Base-by-base conservation (phyloP, 495 filamentous ascomycete species). In the Podospora didyma region DNA sequence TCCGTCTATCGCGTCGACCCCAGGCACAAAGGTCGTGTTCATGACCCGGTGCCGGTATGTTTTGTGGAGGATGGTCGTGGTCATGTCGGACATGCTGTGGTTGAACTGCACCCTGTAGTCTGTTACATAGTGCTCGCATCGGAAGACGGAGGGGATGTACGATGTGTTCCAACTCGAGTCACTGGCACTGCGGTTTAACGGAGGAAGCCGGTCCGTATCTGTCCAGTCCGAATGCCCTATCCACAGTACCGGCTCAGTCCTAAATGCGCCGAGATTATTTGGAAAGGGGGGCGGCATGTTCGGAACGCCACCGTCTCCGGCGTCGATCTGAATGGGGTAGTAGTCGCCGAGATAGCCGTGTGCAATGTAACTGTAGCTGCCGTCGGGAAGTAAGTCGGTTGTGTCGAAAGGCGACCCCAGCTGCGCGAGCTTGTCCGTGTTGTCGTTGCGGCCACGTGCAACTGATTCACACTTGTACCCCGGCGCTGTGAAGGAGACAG, bases 81-180 rank as follows among this genome's bases (percentile, higher is more conserved):
- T 21, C 17, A 67, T 64, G 4, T 49, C 51, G 0, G 57, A 48
- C 20, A 50, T 51, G 2, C 61, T 69, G 53, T 67, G 63, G 62
- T 67, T 67, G 46, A 69, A 65, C 16, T 51, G 61, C 20, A 69
- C 60, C 10, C 49, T 63, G 60, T 69, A 69, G 17, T 65, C 44
- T 22, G 58, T 59, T 16, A 62, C 42, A 39, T 62, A 67, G 42
- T 67, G 66, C 50, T 69, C 66, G 56, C 66, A 69, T 7, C 54
- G 46, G 12, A 62, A 51, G 11, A 69, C 54, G 19, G 35, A 49
- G 3, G 66, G 56, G 26, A 61, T 53, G 21, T 54, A 67, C 0
- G 53, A 57, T 2, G 54, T 45, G 50, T 65, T 39, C 51, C 49
- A 67, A 9, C 11, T 42, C 39, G 52, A n/a, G 5, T 41, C 49